Evolutionary conservation across 768 basidiomycete species (phyloP).

Genomic region (Mycena polygramma): DNA sequence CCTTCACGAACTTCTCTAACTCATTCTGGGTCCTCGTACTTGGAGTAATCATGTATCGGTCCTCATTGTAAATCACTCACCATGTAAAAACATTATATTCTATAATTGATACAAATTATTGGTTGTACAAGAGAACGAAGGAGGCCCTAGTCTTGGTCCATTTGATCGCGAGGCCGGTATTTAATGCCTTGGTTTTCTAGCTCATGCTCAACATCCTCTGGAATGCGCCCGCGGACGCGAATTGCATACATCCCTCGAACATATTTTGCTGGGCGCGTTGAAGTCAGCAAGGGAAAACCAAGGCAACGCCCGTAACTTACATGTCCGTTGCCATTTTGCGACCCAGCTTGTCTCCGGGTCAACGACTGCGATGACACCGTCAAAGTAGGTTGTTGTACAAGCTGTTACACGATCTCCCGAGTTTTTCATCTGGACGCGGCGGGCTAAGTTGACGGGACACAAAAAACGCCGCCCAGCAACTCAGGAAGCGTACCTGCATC

Average conservation of each 20-base stretch:
- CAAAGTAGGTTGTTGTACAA: constrained; percentile 94
- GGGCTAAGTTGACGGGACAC: background rate
- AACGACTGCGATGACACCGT: constrained; percentile 91
- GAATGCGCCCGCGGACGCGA: constrained; percentile 86
- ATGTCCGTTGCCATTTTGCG: constrained; percentile 93
- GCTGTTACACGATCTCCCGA: constrained; percentile 83
- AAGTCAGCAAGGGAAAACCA: constrained; percentile 21
- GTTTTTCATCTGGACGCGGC: constrained; percentile 80
- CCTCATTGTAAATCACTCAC: constrained; percentile 24
- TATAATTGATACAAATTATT: constrained; percentile 20
- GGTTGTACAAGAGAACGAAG: background rate
- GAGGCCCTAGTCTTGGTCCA: constrained; percentile 70
- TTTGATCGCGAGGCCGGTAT: constrained; percentile 88
- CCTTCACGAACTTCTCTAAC: constrained; percentile 75
- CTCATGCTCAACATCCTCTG: constrained; percentile 87
- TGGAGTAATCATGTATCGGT: constrained; percentile 11
- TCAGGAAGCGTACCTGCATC: constrained; percentile 74
- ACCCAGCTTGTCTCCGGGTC: constrained; percentile 95
- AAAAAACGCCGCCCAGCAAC: constrained; percentile 1
- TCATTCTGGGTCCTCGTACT: background rate
- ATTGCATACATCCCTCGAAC: constrained; percentile 94
- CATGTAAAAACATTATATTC: constrained; percentile 17
- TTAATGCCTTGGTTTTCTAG: constrained; percentile 82
- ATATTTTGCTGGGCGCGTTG: constrained; percentile 77
- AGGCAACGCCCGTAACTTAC: constrained; percentile 60